phyloP scores from a whole-genome alignment of 352 stramenopile genomes.

The Pythium dissimile region DNA sequence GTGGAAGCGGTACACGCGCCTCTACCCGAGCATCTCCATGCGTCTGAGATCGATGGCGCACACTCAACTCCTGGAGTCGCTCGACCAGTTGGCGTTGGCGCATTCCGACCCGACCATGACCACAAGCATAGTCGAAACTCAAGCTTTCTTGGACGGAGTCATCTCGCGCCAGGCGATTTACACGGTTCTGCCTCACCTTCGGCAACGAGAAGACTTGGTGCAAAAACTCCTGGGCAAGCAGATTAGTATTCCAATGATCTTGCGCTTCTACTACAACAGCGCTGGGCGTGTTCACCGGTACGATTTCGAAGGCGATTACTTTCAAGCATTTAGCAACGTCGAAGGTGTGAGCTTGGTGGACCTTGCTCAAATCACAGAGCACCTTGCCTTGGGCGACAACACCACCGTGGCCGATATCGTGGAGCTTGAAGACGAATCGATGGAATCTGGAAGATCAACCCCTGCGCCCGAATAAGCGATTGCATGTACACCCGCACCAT shows the following conservation, averaged over 20 bases:
- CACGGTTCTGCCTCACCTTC: neutral
- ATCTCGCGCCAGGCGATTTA: neutral
- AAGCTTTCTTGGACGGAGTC: neutral
- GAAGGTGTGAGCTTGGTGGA: neutral
- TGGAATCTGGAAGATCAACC: neutral
- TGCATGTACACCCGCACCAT: no score
- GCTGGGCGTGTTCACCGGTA: neutral
- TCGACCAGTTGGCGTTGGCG: neutral
- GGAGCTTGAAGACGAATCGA: neutral
- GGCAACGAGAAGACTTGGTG: neutral
- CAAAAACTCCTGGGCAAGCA: neutral
- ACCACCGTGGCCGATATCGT: neutral
- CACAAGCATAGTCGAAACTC: neutral
- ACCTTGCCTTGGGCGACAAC: neutral
- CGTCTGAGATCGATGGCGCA: neutral
- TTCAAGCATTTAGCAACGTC: neutral
- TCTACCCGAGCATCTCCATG: neutral
- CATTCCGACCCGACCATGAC: neutral
- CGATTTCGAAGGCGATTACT: slow-evolving; percentile 1
- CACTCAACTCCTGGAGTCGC: neutral
- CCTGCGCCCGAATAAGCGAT: neutral
- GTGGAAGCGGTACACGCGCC: neutral
- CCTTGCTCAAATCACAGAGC: neutral
- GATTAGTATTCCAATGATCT: neutral
- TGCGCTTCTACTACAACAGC: slow-evolving; percentile 3